Percentiles rank a stretch among this genome's conserved stretches.
phyloP scores from a whole-genome alignment of 345 rosid genomes.

The Eutrema heterophyllum region DNA sequence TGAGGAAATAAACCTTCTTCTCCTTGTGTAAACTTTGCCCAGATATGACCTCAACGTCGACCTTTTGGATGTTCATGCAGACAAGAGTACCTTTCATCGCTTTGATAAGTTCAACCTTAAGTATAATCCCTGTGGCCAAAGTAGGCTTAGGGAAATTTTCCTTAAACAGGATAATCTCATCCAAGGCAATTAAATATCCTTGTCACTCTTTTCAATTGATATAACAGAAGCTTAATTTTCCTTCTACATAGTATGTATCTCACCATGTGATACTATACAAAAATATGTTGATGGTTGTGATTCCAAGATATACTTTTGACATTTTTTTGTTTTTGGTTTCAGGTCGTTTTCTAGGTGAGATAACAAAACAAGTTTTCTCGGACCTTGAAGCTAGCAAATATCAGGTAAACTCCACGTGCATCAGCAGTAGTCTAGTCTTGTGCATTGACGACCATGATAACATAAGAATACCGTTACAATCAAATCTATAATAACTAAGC shows the following conservation, averaged over 20 bases:
- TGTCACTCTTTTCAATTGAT: not conserved
- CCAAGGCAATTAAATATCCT: conserved; percentile 53
- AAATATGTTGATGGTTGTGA: not conserved
- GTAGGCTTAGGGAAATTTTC: conserved; percentile 98
- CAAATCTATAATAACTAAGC: not conserved
- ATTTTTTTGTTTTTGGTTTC: conserved; percentile 8
- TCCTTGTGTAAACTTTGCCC: conserved; percentile 23
- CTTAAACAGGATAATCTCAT: conserved; percentile 99
- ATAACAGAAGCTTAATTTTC: not conserved
- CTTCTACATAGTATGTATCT: not conserved
- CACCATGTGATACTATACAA: not conserved
- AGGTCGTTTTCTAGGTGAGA: conserved; percentile 98
- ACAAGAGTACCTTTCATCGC: conserved; percentile 99
- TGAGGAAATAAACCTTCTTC: not conserved
- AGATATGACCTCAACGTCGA: conserved; percentile 97
- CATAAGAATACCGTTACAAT: not conserved
- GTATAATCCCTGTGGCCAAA: conserved; percentile 99
- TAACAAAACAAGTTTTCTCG: conserved; percentile 85
- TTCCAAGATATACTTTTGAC: not conserved
- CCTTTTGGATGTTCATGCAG: conserved; percentile 98
- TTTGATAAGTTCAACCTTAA: conserved; percentile 98
- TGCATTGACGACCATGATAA: not conserved
- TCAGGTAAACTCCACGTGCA: conserved; percentile 48
- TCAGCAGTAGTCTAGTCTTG: not conserved
- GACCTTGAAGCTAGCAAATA: conserved; percentile 97